Base-by-base conservation (phyloP, 768 basidiomycete genomes). In the Kwoniella pini region DNA sequence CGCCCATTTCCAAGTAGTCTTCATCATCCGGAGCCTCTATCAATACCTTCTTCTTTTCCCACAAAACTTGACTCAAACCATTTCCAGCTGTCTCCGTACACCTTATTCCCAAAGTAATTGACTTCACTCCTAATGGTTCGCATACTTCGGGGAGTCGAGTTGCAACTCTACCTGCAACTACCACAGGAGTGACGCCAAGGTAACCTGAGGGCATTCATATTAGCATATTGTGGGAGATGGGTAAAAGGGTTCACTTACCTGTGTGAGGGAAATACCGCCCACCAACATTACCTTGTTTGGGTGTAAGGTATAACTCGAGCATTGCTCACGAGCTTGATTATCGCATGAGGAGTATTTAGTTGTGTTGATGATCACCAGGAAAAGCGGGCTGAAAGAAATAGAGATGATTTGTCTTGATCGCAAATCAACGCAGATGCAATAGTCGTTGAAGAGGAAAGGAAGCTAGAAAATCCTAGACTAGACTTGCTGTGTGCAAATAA, bases 151-250 rank as follows among this genome's bases (percentile, higher is more conserved):
- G 71, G 4, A 63, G 60, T 30, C 54, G 60, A 30, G 73, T 61
- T 36, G 40, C 42, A 22, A 63, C 48, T 24, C 52, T 61, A 10
- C 73, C 73, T 9, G 50, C 27, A 24, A 70, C 26, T 28, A 60
- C 44, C 19, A 75, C 73, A 12, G 69, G 63, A 12, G 68, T 57
- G 15, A 75, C 43, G 15, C 73, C 73, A 44, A 75, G 67, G 33
- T 72, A 60, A 43, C 73, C 73, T 75, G 27, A 7, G 21, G 4
- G 24, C 12, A 28, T 7, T 45, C 12, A n/a, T 21, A 12, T 43
- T n/a, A 26, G 38, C 7, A 38, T 42, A 17, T 3, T 22, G 24
- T 38, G 30, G 44, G 24, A 13, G 38, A 10, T 24, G 6, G 27
- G 42, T 6, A 13, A 2, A 7, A 44, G n/a, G 38, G 19, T 38